Percentiles rank a stretch among this genome's conserved stretches.
Conservation (phyloP, 495 filamentous ascomycete genomes). For the Penicillium bialowiezense region DNA sequence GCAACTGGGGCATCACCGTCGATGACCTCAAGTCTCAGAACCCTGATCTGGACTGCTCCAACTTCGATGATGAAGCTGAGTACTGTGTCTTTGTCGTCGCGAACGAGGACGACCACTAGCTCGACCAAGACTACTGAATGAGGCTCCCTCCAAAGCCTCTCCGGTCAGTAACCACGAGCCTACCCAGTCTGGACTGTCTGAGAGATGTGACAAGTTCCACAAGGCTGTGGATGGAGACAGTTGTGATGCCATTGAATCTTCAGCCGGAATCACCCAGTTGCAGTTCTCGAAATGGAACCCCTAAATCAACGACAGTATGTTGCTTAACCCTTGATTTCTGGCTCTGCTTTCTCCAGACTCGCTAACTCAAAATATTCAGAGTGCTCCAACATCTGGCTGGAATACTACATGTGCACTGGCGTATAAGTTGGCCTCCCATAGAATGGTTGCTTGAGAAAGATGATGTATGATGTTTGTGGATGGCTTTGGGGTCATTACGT, state of each 20-base stretch:
- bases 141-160: conserved; percentile 8
- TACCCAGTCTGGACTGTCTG: conserved; percentile 29
- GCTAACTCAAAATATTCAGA: background rate
- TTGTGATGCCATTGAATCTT: conserved; percentile 25
- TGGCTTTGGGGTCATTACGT: too few relatives aligned
- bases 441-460: too few relatives aligned
- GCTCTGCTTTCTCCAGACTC: background rate
- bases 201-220: conserved; percentile 33
- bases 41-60: conserved; percentile 13
- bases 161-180: conserved; percentile 10
- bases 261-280: conserved; percentile 23
- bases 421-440: too few relatives aligned
- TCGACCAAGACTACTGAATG: conserved; percentile 7
- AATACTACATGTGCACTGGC: conserved; percentile 22
- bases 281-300: conserved; percentile 30
- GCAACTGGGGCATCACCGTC: conserved; percentile 7
- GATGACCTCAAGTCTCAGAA: conserved; percentile 10
- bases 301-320: conserved; percentile 7
- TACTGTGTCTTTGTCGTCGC: conserved; percentile 17
- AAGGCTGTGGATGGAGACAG: conserved; percentile 23
- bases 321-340: too few relatives aligned
- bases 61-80: conserved; percentile 7
- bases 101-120: conserved; percentile 1
- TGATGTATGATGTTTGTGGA: too few relatives aligned
- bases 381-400: conserved; percentile 16